Conservation (phyloP, 495 filamentous ascomycete species). For the Tuber magnatum region DNA sequence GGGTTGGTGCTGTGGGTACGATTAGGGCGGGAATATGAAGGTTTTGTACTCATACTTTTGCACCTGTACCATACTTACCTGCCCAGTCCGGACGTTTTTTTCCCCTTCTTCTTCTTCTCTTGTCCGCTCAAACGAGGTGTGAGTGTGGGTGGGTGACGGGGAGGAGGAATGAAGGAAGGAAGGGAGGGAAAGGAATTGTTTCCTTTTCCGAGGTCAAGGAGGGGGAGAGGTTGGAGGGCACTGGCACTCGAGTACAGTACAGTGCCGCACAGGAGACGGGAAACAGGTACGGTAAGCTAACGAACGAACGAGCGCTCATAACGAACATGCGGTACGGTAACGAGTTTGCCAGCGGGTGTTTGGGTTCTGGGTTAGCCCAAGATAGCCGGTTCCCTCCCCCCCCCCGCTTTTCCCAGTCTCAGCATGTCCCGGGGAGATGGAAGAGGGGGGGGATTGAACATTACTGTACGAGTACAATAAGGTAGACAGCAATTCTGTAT, state of each 20-base stretch:
- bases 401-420: not conserved
- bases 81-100: not conserved
- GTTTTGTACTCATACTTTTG: not conserved
- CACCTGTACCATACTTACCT: not conserved
- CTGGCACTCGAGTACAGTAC: not conserved
- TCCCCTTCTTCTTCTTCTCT: not conserved
- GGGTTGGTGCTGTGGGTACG: not conserved
- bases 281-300: not conserved
- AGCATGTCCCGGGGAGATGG: not conserved
- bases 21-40: slow-evolving; percentile 1
- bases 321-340: not conserved
- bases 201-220: slow-evolving; percentile 7
- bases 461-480: not conserved
- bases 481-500: not conserved
- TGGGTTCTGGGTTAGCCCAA: not conserved
- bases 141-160: slow-evolving; percentile 2
- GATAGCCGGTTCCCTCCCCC: not conserved
- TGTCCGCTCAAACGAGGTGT: not conserved
- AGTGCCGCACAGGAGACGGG: not conserved
- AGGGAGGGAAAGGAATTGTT: slow-evolving; percentile 15
- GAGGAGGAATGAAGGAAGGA: slow-evolving; percentile 17
- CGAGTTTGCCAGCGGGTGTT: not conserved
- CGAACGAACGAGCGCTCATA: not conserved
- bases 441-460: not conserved
- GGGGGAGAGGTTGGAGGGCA: not conserved